Base-by-base conservation (phyloP, 306 rosid species). In the Sophora flavescens region DNA sequence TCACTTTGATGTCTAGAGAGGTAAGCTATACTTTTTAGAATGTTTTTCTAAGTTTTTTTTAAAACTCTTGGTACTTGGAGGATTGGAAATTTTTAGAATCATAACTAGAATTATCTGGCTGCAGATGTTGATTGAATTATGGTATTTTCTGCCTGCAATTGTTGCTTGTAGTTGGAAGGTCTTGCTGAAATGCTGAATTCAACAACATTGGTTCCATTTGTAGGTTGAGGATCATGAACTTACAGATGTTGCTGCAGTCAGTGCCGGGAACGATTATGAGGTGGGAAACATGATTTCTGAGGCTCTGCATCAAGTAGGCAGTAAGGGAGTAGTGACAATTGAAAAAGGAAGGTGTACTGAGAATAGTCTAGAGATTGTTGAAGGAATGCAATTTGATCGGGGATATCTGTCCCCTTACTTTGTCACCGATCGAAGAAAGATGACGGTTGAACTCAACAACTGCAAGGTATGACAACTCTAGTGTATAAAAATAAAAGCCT, bases 351-450 rank as follows among this genome's bases (percentile, higher is more conserved):
- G 82, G 69, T 42, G 75, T 64, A 82, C 71, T 4, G 91, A 90
- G 70, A 91, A 85, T 86, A 87, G 79, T 58, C 83, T 94, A 61
- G 79, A 94, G 82, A 74, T 94, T 74, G 97, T 91, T 7, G 98
- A 94, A 84, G 98, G 98, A 75, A 94, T 94, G 98, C 90, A 91
- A 73, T 91, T 94, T 63, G 95, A 90, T 71, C 91, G 93, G 0
- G 97, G 98, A 70, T 94, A 90, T 86, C 77, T 91, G 54, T 91
- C 98, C 5, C 93, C 90, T 11, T 90, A 94, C 78, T 90, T 91
- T 38, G 95, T 94, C 72, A 94, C 90, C 14, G 88, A 94, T 70
- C 70, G 87, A 77, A 81, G 75, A 68, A 94, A 88, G 86, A 91
- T 77, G 97, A 84, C 70, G 4, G 87, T 83, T 33, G 98, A 94